Evolutionary conservation across 768 basidiomycete genomes (phyloP).

Genomic region (Hygrocybe coccinea): DNA sequence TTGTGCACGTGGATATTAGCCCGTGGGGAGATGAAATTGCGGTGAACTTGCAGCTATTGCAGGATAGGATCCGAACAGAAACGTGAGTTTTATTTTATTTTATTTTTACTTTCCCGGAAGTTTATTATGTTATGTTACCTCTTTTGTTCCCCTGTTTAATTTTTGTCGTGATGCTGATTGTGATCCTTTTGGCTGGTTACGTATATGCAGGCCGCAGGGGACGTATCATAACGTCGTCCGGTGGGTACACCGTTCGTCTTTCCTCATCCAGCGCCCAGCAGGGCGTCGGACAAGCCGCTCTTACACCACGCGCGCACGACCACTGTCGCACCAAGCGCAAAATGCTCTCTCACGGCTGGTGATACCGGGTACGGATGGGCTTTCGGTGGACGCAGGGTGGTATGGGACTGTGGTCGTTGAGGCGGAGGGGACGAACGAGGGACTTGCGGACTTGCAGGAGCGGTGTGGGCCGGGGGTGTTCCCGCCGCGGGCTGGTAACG

Average conservation of each 20-base stretch:
- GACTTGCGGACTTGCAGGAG: conserved; percentile 68
- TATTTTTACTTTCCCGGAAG: too few species aligned
- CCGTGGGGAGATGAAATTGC: conserved; percentile 80
- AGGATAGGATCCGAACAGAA: conserved; percentile 72
- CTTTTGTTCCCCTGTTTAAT: too few species aligned
- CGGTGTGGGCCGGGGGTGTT: conserved; percentile 67
- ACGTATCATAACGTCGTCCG: conserved; percentile 75
- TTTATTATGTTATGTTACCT: too few species aligned
- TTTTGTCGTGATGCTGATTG: too few species aligned
- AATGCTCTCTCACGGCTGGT: conserved; percentile 35
- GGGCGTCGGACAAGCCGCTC: conserved; percentile 28
- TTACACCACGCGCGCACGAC: conserved; percentile 26
- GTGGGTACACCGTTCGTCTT: conserved; percentile 80
- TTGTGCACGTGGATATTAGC: conserved; percentile 67
- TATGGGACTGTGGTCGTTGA: conserved; percentile 80
- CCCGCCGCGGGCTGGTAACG: conserved; percentile 50
- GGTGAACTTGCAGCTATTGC: conserved; percentile 65
- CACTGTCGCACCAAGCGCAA: conserved; percentile 5
- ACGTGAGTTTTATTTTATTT: conserved; percentile 61
- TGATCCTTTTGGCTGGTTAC: too few species aligned
- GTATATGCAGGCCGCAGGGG: conserved; percentile 61
- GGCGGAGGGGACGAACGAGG: conserved; percentile 84
- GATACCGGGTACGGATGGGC: conserved; percentile 50
- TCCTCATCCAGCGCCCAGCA: conserved; percentile 53
- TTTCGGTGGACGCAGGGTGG: conserved; percentile 74